Conservation (phyloP, 345 rosid genomes). For the Melastoma malabathricum region DNA sequence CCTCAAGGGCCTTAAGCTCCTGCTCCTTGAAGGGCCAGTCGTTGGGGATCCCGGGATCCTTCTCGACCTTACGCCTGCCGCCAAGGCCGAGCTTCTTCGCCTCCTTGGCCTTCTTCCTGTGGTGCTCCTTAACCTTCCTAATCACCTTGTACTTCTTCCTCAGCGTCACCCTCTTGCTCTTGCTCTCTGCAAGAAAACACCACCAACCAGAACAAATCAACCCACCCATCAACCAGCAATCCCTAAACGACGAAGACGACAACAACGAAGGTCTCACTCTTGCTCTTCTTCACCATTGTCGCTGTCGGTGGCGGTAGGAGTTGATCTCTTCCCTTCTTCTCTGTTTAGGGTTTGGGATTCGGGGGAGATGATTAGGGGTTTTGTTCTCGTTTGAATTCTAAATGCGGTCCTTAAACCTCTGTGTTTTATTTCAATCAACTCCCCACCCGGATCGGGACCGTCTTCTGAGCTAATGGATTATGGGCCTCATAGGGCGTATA, state of each 20-base stretch:
- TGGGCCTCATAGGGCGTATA: no score
- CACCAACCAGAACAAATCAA: background rate
- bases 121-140: constrained; percentile 87
- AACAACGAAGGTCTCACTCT: constrained; percentile 29
- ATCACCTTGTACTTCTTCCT: constrained; percentile 76
- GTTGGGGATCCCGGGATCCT: constrained; percentile 94
- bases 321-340: no score
- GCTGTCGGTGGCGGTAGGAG: no score
- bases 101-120: constrained; percentile 89
- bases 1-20: constrained; percentile 88
- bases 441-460: no score
- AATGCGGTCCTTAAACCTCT: no score
- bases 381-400: no score
- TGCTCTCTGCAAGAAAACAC: constrained; percentile 47
- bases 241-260: no score
- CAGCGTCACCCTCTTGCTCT: constrained; percentile 82
- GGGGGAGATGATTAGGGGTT: no score
- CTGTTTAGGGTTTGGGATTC: no score
- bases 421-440: no score
- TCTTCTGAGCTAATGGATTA: no score
- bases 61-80: constrained; percentile 53
- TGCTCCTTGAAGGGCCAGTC: constrained; percentile 98
- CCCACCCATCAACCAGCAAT: background rate
- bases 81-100: constrained; percentile 66
- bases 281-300: constrained; percentile 69